These are phyloP conservation scores for Microbotryum intermedium DNA, from an alignment of 1,284 basidiomycete species.

Conservation along the genomic window DNA sequence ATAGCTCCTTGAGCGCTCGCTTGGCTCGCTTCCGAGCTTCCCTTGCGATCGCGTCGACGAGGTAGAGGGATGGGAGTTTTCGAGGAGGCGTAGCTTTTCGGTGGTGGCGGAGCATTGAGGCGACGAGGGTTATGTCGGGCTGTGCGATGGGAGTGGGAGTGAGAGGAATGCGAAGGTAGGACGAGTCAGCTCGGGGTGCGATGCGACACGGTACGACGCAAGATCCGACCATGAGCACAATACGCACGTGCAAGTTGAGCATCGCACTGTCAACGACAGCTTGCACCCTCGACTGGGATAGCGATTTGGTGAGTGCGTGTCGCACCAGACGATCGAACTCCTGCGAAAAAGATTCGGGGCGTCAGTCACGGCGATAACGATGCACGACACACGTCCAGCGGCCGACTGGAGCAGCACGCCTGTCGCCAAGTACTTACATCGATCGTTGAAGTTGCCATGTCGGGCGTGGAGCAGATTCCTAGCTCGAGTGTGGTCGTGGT, in stretches of 20 bases:
- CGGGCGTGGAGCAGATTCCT: no score
- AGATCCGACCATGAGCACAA: no score
- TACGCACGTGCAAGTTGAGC: neutral
- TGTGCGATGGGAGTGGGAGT: no score
- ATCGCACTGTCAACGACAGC: neutral
- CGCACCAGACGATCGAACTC: no score
- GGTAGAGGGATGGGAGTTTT: slow-evolving; percentile 77
- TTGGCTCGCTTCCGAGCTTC: slow-evolving; percentile 61
- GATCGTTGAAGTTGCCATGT: no score
- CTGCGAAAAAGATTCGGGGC: no score
- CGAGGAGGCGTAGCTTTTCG: slow-evolving; percentile 55
- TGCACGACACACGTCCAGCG: no score
- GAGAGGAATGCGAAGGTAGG: neutral
- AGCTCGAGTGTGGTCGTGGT: no score
- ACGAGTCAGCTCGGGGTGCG: neutral
- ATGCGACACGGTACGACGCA: neutral
- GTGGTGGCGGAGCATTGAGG: slow-evolving; percentile 73
- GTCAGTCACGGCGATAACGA: no score
- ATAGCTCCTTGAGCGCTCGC: slow-evolving; percentile 45
- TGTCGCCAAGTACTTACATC: no score
- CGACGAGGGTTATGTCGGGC: slow-evolving; percentile 75
- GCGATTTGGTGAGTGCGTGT: no score
- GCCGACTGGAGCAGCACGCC: no score
- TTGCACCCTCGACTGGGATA: neutral
- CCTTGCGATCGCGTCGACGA: slow-evolving; percentile 78